Percentiles rank a stretch among this genome's conserved stretches.
Conservation (phyloP, 495 filamentous ascomycete species). For the Cercophora samala region DNA sequence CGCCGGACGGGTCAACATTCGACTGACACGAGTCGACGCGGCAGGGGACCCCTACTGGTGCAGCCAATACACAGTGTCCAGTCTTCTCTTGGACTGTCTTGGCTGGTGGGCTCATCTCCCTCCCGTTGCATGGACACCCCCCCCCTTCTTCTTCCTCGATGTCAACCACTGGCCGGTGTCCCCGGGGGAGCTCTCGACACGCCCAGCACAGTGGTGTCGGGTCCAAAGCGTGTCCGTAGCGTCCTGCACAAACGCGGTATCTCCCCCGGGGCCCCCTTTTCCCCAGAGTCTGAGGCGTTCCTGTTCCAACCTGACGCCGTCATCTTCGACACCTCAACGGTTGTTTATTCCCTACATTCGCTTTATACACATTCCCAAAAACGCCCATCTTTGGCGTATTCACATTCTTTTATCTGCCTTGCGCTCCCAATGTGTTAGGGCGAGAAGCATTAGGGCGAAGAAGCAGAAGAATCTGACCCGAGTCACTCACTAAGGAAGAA, state of each 20-base stretch:
- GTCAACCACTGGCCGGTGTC: background rate
- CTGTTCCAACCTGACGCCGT: background rate
- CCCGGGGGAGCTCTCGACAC: background rate
- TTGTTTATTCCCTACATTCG: slow-evolving; percentile 2
- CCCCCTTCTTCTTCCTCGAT: background rate
- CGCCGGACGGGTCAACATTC: background rate
- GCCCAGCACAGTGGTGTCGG: background rate
- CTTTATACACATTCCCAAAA: background rate
- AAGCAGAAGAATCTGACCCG: slow-evolving; percentile 21
- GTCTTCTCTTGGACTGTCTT: background rate
- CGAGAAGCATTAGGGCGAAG: slow-evolving; percentile 7
- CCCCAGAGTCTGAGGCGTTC: slow-evolving; percentile 8
- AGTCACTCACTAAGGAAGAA: slow-evolving; percentile 28
- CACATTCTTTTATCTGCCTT: slow-evolving; percentile 3
- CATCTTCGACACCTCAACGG: slow-evolving; percentile 7
- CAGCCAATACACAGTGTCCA: background rate
- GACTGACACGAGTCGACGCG: background rate
- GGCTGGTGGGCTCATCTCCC: background rate
- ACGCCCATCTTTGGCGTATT: background rate
- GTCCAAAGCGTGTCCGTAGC: background rate
- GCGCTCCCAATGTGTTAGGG: slow-evolving; percentile 10
- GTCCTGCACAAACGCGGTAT: background rate
- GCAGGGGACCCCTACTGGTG: background rate
- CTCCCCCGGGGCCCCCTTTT: background rate
- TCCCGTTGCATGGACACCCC: background rate